Evolutionary conservation across 1,284 basidiomycete genomes (phyloP), one percentile per base, ranked within the genome.

Genomic region (Papiliotrema terrestris): DNA sequence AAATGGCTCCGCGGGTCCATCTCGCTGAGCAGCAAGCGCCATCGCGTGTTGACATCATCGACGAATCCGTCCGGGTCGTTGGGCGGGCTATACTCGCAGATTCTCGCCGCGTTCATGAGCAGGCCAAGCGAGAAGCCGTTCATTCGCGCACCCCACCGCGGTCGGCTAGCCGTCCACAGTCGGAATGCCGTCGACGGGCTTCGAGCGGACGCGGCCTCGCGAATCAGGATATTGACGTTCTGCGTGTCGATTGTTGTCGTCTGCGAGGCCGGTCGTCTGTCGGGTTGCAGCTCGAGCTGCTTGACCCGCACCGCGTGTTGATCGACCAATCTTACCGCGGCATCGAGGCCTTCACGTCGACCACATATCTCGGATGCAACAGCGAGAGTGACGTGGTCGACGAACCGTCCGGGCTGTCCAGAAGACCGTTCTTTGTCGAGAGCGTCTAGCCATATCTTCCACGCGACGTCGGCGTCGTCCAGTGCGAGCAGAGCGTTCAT

Each of bases 111-210:
- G 23, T 73, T 64, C 20, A 76, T 50, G 8, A 76, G 36, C 2
- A 66, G 36, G 2, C 60, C 60, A 4, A 75, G 59, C 5, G 64
- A 65, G 6, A 61, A 55, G 26, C 59, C 56, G 54, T 76, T 68
- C 8, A 59, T 60, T 17, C 52, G 44, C 1, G 73, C 59, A 3
- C 68, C 68, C 65, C 68, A 76, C 0, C 74, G 71, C 9, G 65
- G 62, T n/a, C 49, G 32, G 2, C 67, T 65, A 1, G 67, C 67
- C 14, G 38, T 42, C 61, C 65, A 73, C 1, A 76, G 51, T 1
- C 72, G 58, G 26, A 72, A 66, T 1, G 74, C 69, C 1, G 69
- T 46, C 2, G 60, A 60, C 2, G 68, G 63, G 1, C 42, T 25
- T 1, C 55, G 46, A 1, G 45, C 39, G 1, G 41, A 42, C 9